These are phyloP conservation scores for Coemansia sp. DNA, from an alignment of 192 early-diverging fungal species.

Conservation along the genomic window DNA sequence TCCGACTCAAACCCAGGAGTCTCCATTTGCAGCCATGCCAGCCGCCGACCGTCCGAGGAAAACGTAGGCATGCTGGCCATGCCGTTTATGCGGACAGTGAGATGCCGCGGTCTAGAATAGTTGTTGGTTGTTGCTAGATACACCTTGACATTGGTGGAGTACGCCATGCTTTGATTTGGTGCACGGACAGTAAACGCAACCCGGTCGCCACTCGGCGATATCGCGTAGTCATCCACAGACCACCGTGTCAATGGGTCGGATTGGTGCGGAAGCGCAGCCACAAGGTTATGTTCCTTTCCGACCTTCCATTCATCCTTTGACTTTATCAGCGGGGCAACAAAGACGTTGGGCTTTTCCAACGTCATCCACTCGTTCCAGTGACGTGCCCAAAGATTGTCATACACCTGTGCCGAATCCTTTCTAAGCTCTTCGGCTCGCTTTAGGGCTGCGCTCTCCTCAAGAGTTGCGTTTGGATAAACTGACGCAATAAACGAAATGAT, in stretches of 20 bases:
- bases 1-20: conserved; percentile 69
- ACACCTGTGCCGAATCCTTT: conserved; percentile 62
- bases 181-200: conserved; percentile 69
- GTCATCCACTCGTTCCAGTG: conserved; percentile 73
- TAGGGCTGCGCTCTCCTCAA: conserved; percentile 57
- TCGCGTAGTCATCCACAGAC: conserved; percentile 60
- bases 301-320: conserved; percentile 40
- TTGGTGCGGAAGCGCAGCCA: conserved; percentile 42
- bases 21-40: conserved; percentile 76
- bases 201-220: conserved; percentile 63
- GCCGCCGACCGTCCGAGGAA: conserved; percentile 60
- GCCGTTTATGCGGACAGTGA: conserved; percentile 56
- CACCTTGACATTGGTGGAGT: conserved; percentile 70
- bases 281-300: conserved; percentile 21
- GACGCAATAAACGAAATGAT: conserved; percentile 27
- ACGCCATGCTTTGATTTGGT: conserved; percentile 60
- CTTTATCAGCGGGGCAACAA: conserved; percentile 52
- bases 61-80: conserved; percentile 62
- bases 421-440: conserved; percentile 41
- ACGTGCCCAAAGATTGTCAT: conserved; percentile 70
- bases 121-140: conserved; percentile 61
- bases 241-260: conserved; percentile 59
- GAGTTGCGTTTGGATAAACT: conserved; percentile 34
- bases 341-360: conserved; percentile 62
- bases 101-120: conserved; percentile 30